These are phyloP conservation scores for Pleurotus eryngii DNA, from an alignment of 768 basidiomycete genomes.

Conservation along the genomic window DNA sequence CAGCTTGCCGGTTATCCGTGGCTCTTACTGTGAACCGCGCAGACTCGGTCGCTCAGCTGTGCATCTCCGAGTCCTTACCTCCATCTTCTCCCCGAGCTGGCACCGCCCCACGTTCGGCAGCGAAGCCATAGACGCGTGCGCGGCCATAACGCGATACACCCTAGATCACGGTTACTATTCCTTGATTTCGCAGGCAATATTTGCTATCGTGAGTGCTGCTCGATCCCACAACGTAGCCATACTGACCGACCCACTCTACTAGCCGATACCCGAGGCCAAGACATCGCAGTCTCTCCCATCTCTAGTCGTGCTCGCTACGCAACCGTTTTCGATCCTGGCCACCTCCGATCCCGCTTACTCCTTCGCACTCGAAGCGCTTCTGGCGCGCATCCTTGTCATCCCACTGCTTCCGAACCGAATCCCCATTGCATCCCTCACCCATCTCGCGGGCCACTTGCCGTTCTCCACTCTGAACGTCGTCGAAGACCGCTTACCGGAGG, in stretches of 20 bases:
- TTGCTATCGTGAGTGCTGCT: slow-evolving; percentile 44
- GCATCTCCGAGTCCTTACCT: slow-evolving; percentile 50
- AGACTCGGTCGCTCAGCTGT: slow-evolving; percentile 45
- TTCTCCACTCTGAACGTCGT: slow-evolving; percentile 32
- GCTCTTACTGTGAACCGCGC: neutral
- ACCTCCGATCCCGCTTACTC: slow-evolving; percentile 20
- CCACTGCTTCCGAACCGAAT: slow-evolving; percentile 78
- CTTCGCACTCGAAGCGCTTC: slow-evolving; percentile 34
- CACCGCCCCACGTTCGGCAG: neutral
- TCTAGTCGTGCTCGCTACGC: slow-evolving; percentile 43
- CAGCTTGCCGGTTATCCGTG: neutral
- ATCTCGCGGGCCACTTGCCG: slow-evolving; percentile 65
- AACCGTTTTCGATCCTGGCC: slow-evolving; percentile 30
- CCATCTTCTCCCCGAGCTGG: slow-evolving; percentile 35
- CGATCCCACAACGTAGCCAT: neutral
- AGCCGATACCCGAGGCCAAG: slow-evolving; percentile 59
- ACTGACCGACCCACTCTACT: neutral
- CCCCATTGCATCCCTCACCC: slow-evolving; percentile 56
- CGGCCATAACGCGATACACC: slow-evolving; percentile 41
- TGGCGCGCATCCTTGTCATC: slow-evolving; percentile 62
- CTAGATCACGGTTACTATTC: slow-evolving; percentile 44
- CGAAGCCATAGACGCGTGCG: slow-evolving; percentile 12
- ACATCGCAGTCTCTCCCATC: slow-evolving; percentile 45
- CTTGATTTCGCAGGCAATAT: slow-evolving; percentile 37
- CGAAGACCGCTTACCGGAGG: slow-evolving; percentile 16